phyloP scores from a whole-genome alignment of 2,329 filamentous ascomycete genomes.

The Sporothrix dimorphospora region DNA sequence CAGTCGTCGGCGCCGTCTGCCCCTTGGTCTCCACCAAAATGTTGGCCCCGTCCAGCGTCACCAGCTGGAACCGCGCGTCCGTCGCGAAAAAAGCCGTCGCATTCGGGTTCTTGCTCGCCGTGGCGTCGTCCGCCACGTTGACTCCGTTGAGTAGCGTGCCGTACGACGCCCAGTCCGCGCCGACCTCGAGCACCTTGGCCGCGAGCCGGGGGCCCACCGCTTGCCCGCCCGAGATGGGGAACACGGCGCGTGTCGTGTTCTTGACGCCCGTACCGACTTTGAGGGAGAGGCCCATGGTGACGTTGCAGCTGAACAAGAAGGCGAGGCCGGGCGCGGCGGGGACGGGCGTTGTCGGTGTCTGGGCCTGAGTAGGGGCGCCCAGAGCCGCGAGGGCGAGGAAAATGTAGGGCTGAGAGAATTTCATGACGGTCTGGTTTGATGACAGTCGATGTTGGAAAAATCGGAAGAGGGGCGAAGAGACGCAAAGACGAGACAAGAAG shows the following conservation, averaged over 20 bases:
- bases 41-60: constrained; percentile 40
- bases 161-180: constrained; percentile 20
- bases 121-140: constrained; percentile 18
- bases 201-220: constrained; percentile 38
- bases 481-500: no score
- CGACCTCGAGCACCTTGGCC: constrained; percentile 30
- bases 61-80: constrained; percentile 41
- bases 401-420: not conserved
- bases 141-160: not conserved
- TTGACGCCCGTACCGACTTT: constrained; percentile 36
- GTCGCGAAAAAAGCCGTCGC: constrained; percentile 36
- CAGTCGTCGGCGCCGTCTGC: constrained; percentile 36
- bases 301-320: constrained; percentile 39
- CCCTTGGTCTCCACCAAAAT: constrained; percentile 41
- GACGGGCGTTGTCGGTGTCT: not conserved
- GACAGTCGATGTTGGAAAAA: not conserved
- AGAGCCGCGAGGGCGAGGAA: not conserved
- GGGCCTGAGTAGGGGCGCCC: not conserved
- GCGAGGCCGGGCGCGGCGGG: constrained; percentile 35
- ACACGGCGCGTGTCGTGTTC: constrained; percentile 35
- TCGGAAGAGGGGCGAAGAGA: no score
- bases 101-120: constrained; percentile 38
- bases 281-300: constrained; percentile 32
- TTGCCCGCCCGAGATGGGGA: constrained; percentile 39
- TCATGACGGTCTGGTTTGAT: not conserved